phyloP scores from a whole-genome alignment of 441 rosid genomes.

The Jatropha multifida region DNA sequence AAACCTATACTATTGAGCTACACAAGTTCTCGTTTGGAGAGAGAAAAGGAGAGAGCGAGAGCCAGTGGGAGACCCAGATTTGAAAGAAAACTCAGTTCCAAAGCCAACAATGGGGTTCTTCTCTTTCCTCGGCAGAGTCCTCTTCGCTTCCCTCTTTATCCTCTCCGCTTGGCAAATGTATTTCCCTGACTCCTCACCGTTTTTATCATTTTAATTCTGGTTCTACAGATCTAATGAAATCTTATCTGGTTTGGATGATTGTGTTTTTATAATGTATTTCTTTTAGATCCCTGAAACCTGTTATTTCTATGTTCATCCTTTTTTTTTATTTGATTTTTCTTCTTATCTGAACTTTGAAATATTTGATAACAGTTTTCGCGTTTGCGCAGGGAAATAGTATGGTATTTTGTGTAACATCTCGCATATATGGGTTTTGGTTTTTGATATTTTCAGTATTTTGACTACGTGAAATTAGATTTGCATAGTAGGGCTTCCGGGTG shows the following conservation, averaged over 20 bases:
- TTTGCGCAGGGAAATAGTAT: no score
- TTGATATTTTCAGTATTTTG: neutral
- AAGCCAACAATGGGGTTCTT: constrained; percentile 36
- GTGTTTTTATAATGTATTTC: neutral
- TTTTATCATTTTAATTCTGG: neutral
- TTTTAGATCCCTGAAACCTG: constrained; percentile 6
- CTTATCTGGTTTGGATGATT: neutral
- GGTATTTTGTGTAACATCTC: neutral
- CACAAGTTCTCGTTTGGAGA: no score
- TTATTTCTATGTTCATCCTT: neutral
- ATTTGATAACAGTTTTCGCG: no score
- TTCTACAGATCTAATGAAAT: neutral
- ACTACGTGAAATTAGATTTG: neutral
- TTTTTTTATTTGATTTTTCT: neutral
- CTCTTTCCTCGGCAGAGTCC: constrained; percentile 50
- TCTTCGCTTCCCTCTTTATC: constrained; percentile 48
- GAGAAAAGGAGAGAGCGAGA: neutral
- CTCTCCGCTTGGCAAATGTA: constrained; percentile 57
- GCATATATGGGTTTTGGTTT: neutral
- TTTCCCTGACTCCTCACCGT: neutral
- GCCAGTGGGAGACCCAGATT: neutral
- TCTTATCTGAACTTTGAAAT: no score
- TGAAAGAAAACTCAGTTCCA: neutral
- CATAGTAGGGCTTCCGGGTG: neutral
- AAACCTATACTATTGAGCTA: neutral